Conservation (phyloP, 2,329 filamentous ascomycete genomes). For the Tolypocladium ophioglossoides region DNA sequence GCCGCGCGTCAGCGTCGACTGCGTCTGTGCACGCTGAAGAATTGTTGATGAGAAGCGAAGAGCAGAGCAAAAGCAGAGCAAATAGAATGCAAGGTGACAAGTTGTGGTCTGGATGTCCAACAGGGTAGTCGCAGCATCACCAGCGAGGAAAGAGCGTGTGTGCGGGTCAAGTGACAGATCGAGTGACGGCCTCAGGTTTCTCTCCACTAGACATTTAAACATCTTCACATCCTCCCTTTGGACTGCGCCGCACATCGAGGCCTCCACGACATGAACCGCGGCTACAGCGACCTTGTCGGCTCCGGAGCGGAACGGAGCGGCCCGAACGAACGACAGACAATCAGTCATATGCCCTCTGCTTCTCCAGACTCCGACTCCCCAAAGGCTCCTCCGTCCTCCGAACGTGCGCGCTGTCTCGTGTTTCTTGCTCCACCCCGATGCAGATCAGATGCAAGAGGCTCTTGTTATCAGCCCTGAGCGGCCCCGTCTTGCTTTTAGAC, state of each 20-base stretch:
- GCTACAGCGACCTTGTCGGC: no score
- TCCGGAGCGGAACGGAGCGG: background rate
- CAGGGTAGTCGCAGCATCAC: background rate
- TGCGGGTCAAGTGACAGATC: no score
- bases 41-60: background rate
- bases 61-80: no score
- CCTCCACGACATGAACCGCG: background rate
- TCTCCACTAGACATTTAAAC: no score
- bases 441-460: background rate
- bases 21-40: background rate
- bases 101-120: background rate
- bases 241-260: background rate
- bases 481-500: background rate
- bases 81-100: background rate
- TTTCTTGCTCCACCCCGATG: background rate
- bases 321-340: background rate
- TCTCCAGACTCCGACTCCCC: background rate
- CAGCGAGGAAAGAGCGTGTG: no score
- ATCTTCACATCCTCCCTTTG: background rate
- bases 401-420: no score
- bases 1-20: no score
- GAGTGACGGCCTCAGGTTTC: no score
- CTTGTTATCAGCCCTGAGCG: background rate
- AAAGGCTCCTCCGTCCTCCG: background rate
- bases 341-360: background rate